Evolutionary conservation across 73 alveolate species (phyloP).

Genomic region (Paramecium sexaurelia): DNA sequence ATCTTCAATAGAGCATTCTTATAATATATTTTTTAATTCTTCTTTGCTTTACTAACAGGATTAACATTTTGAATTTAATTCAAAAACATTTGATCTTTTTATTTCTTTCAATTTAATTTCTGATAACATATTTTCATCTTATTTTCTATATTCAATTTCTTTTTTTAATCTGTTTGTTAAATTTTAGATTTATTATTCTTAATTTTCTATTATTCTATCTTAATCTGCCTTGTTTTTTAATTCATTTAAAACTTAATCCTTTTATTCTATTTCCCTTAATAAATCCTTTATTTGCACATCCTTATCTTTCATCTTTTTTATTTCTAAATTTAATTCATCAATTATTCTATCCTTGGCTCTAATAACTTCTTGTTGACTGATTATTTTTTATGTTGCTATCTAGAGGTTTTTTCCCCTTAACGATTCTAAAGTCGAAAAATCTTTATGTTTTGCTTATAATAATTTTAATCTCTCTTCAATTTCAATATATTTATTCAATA

Average conservation of each 20-base stretch:
- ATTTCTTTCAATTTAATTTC: neutral
- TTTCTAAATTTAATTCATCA: neutral
- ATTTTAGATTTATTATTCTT: neutral
- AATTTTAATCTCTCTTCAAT: constrained; percentile 10
- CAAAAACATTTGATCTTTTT: neutral
- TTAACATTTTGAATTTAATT: neutral
- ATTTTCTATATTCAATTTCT: constrained; percentile 6
- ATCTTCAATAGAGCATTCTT: neutral
- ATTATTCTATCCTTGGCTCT: neutral
- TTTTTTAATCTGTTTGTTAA: neutral
- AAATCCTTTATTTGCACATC: neutral
- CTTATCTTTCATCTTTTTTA: neutral
- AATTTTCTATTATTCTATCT: neutral
- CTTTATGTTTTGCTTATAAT: neutral
- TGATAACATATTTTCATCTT: neutral
- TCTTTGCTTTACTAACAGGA: neutral
- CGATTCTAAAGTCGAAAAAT: neutral
- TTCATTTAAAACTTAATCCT: neutral
- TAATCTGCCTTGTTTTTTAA: neutral
- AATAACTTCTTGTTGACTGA: neutral
- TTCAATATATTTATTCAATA: neutral
- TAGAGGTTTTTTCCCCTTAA: constrained; percentile 6
- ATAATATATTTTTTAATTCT: neutral
- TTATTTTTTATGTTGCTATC: neutral
- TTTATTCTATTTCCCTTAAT: neutral